Percentiles rank a stretch among this genome's conserved stretches.
These are phyloP conservation scores for Oxytropis ochrocephala DNA, from an alignment of 306 rosid species.

Conservation along the genomic window DNA sequence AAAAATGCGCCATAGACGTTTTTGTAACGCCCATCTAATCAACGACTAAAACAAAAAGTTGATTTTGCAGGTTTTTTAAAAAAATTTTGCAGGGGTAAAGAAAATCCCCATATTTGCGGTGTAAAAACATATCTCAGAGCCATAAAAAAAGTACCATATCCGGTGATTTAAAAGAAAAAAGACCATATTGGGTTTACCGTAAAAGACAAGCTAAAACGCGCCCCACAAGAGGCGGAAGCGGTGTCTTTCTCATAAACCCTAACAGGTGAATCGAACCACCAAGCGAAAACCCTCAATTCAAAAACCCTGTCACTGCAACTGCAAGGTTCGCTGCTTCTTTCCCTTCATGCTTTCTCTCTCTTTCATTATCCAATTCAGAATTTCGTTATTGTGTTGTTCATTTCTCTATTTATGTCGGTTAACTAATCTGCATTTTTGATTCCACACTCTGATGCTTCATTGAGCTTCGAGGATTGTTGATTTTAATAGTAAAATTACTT, in stretches of 20 bases:
- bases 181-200: too few relatives aligned
- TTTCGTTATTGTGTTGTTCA: not conserved
- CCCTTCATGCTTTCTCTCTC: not conserved
- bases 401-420: not conserved
- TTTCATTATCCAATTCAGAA: not conserved
- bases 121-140: too few relatives aligned
- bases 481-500: not conserved
- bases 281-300: not conserved
- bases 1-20: too few relatives aligned
- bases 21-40: too few relatives aligned
- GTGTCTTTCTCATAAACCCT: not conserved
- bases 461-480: not conserved
- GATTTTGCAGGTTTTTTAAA: too few relatives aligned
- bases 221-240: not conserved
- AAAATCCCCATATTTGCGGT: too few relatives aligned
- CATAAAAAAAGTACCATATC: too few relatives aligned
- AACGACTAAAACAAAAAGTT: too few relatives aligned
- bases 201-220: not conserved
- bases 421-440: not conserved
- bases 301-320: not conserved
- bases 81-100: too few relatives aligned
- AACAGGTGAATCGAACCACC: not conserved
- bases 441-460: not conserved
- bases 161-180: too few relatives aligned
- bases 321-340: not conserved